phyloP scores from a whole-genome alignment of 208 protist genomes.

The Phytomonas francai region DNA sequence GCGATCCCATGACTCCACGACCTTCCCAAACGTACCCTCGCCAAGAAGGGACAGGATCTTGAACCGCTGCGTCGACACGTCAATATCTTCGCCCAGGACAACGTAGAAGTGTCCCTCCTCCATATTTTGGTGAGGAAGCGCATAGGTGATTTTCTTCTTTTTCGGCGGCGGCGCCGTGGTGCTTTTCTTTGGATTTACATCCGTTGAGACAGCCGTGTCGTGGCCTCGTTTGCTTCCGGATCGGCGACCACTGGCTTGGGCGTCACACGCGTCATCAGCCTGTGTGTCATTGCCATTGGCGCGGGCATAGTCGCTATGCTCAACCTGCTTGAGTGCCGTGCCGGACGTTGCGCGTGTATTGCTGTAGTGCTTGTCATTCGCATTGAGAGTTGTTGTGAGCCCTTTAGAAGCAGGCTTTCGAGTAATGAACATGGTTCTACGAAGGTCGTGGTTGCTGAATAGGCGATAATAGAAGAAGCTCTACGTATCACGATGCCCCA shows the following conservation, averaged over 20 bases:
- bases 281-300: too few relatives aligned
- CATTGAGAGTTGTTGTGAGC: too few relatives aligned
- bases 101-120: slow-evolving; percentile 89
- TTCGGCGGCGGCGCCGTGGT: slow-evolving; percentile 21
- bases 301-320: too few relatives aligned
- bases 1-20: slow-evolving; percentile 85
- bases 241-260: slow-evolving; percentile 2
- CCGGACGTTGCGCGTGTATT: too few relatives aligned
- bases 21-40: slow-evolving; percentile 87
- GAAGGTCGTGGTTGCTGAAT: too few relatives aligned
- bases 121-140: slow-evolving; percentile 75
- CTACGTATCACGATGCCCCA: too few relatives aligned
- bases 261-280: slow-evolving; percentile 5
- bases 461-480: too few relatives aligned
- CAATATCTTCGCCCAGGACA: slow-evolving; percentile 84
- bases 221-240: slow-evolving; percentile 9
- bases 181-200: slow-evolving; percentile 10
- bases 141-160: slow-evolving; percentile 84
- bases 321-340: too few relatives aligned
- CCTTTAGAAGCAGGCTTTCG: too few relatives aligned
- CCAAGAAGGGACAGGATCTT: slow-evolving; percentile 87
- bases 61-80: slow-evolving; percentile 77
- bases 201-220: slow-evolving; percentile 7
- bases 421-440: too few relatives aligned
- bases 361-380: too few relatives aligned